A percentile compares a stretch with the other conserved stretches of the same genome.
Conservation (phyloP, 225 moss, liverwort and hornwort species). For the Neckera pumila region DNA sequence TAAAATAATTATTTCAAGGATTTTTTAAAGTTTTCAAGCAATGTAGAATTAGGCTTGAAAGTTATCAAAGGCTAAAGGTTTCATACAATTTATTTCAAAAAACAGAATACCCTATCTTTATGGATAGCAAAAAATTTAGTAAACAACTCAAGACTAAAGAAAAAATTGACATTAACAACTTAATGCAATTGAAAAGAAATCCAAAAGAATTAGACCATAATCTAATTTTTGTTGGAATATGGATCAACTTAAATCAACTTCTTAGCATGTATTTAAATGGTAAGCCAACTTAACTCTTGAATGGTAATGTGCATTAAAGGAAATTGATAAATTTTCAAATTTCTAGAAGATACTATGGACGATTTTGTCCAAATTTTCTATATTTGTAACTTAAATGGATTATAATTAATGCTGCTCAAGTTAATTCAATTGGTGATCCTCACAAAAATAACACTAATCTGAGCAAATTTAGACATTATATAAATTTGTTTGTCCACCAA, state of each 20-base stretch:
- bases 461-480: neutral
- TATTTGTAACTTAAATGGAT: neutral
- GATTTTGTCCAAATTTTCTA: neutral
- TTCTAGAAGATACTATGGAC: neutral
- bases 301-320: neutral
- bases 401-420: fast-evolving
- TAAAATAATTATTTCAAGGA: neutral
- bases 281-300: neutral
- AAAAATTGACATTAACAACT: neutral
- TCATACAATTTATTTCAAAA: neutral
- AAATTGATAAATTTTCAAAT: neutral
- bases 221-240: neutral
- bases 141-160: neutral
- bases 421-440: neutral
- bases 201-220: neutral
- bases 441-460: neutral
- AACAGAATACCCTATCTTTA: neutral
- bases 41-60: neutral
- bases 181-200: neutral
- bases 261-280: neutral
- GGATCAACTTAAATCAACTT: neutral
- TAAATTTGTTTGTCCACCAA: neutral
- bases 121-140: fast-evolving
- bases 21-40: neutral
- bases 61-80: neutral